Conservation (phyloP, 2,329 filamentous ascomycete species). For the Ceratocystis ficicola region DNA sequence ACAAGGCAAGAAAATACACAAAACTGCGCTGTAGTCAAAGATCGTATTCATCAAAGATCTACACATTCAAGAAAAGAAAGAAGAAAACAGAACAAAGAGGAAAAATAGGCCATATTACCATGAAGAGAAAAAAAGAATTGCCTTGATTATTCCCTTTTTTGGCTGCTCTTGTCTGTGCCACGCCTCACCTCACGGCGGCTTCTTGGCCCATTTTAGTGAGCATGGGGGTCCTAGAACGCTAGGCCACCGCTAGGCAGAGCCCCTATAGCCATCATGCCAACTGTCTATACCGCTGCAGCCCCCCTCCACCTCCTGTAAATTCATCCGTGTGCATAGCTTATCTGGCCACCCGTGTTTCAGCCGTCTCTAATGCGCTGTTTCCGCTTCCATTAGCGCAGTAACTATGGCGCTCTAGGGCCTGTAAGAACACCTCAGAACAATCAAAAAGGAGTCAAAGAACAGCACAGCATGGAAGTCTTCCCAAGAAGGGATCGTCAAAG, state of each 20-base stretch:
- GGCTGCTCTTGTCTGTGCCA: neutral
- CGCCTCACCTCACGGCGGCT: too few species aligned
- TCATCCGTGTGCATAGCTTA: too few species aligned
- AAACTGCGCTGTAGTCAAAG: neutral
- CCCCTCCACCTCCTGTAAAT: neutral
- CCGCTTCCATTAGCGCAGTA: neutral
- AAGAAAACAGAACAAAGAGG: neutral
- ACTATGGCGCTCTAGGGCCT: neutral
- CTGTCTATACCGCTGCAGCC: neutral
- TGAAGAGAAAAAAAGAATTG: neutral
- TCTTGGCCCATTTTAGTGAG: too few species aligned
- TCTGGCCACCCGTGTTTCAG: neutral
- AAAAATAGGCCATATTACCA: neutral
- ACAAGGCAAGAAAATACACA: constrained; percentile 1
- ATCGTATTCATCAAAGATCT: neutral
- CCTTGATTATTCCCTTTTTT: neutral
- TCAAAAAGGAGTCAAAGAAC: constrained; percentile 2
- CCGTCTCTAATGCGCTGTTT: neutral
- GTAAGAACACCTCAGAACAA: neutral
- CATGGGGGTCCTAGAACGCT: too few species aligned
- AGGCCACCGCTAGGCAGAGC: neutral
- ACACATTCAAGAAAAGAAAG: neutral
- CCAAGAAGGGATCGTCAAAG: neutral
- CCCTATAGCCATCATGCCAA: neutral
- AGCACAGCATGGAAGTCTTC: neutral